Percentiles rank a stretch among this genome's conserved stretches.
Conservation (phyloP, 2,329 filamentous ascomycete genomes). For the Diaporthe velutina region DNA sequence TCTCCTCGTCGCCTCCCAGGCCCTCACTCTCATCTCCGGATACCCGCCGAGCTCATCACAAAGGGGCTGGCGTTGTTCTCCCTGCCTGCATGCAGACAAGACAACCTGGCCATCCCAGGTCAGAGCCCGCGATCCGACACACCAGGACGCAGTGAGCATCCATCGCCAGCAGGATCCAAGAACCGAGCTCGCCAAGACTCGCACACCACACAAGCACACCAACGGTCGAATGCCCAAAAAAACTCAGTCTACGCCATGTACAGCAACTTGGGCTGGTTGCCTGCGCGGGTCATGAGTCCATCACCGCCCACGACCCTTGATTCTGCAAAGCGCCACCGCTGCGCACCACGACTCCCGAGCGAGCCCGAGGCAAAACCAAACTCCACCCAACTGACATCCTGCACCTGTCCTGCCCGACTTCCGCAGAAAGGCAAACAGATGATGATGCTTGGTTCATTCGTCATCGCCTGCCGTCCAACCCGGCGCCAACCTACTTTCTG, state of each 20-base stretch:
- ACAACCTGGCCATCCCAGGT: constrained; percentile 10
- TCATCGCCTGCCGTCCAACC: constrained; percentile 19
- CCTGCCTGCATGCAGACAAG: constrained; percentile 50
- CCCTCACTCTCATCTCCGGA: constrained; percentile 33
- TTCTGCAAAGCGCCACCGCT: constrained; percentile 1
- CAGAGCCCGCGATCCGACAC: constrained; percentile 10
- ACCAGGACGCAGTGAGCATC: constrained; percentile 23
- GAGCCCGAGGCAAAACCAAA: constrained; percentile 25
- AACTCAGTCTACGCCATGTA: neutral
- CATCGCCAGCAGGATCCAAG: constrained; percentile 8
- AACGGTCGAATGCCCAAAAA: neutral
- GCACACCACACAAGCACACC: neutral
- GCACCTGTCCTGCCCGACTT: constrained; percentile 22
- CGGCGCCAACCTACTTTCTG: constrained; percentile 18
- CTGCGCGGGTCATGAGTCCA: constrained; percentile 14
- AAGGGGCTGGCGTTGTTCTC: constrained; percentile 58
- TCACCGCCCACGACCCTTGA: constrained; percentile 9
- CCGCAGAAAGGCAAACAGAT: constrained; percentile 24
- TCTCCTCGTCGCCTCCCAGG: constrained; percentile 7
- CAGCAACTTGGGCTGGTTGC: neutral
- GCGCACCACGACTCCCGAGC: constrained; percentile 8
- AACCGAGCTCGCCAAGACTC: neutral
- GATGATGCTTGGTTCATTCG: constrained; percentile 7
- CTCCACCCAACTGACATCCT: constrained; percentile 13
- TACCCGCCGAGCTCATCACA: constrained; percentile 30